phyloP scores from a whole-genome alignment of 805 yeast species.

The Blastobotrys mokoenaii region DNA sequence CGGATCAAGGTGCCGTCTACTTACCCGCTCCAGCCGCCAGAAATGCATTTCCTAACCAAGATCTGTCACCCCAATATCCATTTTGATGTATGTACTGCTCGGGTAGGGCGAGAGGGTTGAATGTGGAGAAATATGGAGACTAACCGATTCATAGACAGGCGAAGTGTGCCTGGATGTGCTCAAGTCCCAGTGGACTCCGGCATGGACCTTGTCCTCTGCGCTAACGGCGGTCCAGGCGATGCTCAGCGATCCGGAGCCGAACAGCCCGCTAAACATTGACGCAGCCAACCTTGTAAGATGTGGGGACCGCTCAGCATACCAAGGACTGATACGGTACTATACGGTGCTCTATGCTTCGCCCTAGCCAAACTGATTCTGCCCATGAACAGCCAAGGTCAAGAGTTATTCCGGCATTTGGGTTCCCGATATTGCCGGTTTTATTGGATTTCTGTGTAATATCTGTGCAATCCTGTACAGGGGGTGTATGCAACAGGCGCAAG shows the following conservation, averaged over 20 bases:
- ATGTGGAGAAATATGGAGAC: neutral
- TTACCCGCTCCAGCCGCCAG: conserved; percentile 46
- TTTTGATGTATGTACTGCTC: conserved; percentile 21
- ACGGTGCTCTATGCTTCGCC: conserved; percentile 21
- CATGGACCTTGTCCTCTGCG: conserved; percentile 32
- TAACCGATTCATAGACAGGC: conserved; percentile 22
- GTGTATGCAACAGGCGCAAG: too few species aligned
- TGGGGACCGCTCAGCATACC: conserved; percentile 24
- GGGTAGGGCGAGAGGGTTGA: neutral
- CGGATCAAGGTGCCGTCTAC: conserved; percentile 32
- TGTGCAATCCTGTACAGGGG: too few species aligned
- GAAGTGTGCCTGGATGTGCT: conserved; percentile 33
- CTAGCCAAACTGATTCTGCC: too few species aligned
- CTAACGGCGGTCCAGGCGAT: conserved; percentile 30
- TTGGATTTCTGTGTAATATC: too few species aligned
- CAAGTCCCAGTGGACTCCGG: conserved; percentile 32
- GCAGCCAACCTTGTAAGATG: conserved; percentile 30
- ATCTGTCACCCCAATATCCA: conserved; percentile 33
- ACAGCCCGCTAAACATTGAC: conserved; percentile 32
- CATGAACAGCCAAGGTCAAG: too few species aligned
- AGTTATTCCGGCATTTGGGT: too few species aligned
- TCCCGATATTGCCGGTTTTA: too few species aligned
- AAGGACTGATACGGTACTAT: conserved; percentile 24
- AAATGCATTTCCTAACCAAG: conserved; percentile 31
- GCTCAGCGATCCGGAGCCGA: conserved; percentile 31